Conservation (phyloP, 2,329 filamentous ascomycete species). For the Colletotrichum sp. region DNA sequence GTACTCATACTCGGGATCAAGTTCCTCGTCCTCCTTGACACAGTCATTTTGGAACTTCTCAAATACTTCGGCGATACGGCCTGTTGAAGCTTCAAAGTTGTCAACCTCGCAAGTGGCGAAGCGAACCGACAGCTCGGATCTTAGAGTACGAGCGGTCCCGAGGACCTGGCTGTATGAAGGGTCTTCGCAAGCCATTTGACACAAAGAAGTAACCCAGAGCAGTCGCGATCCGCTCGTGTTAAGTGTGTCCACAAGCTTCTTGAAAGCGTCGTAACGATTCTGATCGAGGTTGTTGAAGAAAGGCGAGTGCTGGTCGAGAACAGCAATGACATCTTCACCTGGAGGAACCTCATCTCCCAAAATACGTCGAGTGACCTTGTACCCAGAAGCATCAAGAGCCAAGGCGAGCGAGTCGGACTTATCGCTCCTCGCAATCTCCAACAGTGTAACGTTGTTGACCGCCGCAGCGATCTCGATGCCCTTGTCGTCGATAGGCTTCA, state of each 20-base stretch:
- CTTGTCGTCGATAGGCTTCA: not conserved
- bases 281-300: slow-evolving; percentile 30
- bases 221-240: slow-evolving; percentile 10
- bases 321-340: slow-evolving; percentile 29
- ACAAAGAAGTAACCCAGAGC: slow-evolving; percentile 35
- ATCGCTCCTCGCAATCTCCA: not conserved
- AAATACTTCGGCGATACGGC: not conserved
- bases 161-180: slow-evolving; percentile 30
- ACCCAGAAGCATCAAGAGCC: not conserved
- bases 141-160: slow-evolving; percentile 31
- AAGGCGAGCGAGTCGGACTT: not conserved
- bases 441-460: not conserved
- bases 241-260: slow-evolving; percentile 14
- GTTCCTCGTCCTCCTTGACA: slow-evolving; percentile 7
- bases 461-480: not conserved
- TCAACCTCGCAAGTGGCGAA: slow-evolving; percentile 36
- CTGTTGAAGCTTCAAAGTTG: not conserved
- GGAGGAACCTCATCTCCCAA: not conserved
- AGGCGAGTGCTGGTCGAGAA: slow-evolving; percentile 28
- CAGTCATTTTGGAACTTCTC: not conserved
- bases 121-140: slow-evolving; percentile 28
- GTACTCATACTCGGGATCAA: slow-evolving; percentile 34
- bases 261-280: slow-evolving; percentile 12
- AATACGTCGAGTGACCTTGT: not conserved
- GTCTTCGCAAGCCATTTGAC: slow-evolving; percentile 27